A percentile compares a stretch with the other conserved stretches of the same genome.
phyloP scores from a whole-genome alignment of 2,329 filamentous ascomycete genomes.

The Sarocladiaceae sp. region DNA sequence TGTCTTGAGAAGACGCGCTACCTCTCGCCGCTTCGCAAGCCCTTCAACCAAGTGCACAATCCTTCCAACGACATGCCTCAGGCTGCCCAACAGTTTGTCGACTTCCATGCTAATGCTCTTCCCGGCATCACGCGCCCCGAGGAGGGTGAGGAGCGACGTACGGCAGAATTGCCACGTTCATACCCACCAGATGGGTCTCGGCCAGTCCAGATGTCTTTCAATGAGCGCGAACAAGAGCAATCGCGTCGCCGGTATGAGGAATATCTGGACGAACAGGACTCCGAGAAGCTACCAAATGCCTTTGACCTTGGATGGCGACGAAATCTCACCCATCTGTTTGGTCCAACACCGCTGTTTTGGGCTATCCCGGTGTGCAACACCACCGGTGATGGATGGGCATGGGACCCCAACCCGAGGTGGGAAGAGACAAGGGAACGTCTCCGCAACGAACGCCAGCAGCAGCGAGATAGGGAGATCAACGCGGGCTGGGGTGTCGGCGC shows the following conservation, averaged over 20 bases:
- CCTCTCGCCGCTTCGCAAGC: conserved; percentile 69
- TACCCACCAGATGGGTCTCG: conserved; percentile 26
- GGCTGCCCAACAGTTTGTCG: conserved; percentile 67
- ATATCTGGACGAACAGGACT: conserved; percentile 89
- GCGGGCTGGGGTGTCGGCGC: conserved; percentile 60
- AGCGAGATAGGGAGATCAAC: conserved; percentile 58
- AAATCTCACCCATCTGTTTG: conserved; percentile 81
- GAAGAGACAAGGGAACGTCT: conserved; percentile 64
- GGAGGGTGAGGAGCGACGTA: conserved; percentile 65
- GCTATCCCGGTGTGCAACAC: conserved; percentile 77
- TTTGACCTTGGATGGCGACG: conserved; percentile 84
- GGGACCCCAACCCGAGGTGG: conserved; percentile 84
- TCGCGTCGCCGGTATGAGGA: conserved; percentile 54
- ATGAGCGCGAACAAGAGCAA: conserved; percentile 51
- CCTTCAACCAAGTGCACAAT: conserved; percentile 60
- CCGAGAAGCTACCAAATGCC: conserved; percentile 81
- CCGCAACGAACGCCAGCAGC: conserved; percentile 51
- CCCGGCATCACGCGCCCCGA: conserved; percentile 77
- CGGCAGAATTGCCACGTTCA: conserved; percentile 18
- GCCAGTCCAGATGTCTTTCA: conserved; percentile 47
- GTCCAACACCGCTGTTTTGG: conserved; percentile 70
- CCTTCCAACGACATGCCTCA: conserved; percentile 45
- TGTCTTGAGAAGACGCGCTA: conserved; percentile 95
- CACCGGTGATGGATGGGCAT: conserved; percentile 87
- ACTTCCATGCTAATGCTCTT: conserved; percentile 77